phyloP scores from a whole-genome alignment of 306 rosid genomes.

The Senna tora region DNA sequence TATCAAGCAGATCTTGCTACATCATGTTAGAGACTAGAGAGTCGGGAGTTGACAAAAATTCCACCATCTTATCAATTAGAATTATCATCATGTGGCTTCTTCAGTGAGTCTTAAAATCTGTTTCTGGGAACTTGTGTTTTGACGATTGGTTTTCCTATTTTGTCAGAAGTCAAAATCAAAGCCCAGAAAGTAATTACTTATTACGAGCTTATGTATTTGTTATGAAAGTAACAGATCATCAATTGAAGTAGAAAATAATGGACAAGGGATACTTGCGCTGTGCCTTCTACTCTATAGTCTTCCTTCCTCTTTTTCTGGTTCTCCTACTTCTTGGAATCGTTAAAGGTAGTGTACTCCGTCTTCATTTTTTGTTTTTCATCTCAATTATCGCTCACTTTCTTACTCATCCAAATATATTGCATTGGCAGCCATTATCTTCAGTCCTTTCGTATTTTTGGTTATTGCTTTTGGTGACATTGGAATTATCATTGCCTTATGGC shows the following conservation, averaged over 20 bases:
- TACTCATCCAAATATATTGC: neutral
- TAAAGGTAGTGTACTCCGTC: conserved; percentile 19
- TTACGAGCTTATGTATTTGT: neutral
- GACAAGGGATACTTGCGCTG: conserved; percentile 16
- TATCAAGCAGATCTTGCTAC: too few species aligned
- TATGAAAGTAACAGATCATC: neutral
- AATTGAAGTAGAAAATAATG: conserved; percentile 23
- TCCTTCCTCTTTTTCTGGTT: conserved; percentile 30
- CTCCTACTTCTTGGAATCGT: conserved; percentile 34
- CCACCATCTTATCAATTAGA: neutral
- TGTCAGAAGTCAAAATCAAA: neutral
- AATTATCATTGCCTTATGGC: conserved; percentile 24
- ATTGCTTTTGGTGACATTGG: conserved; percentile 32
- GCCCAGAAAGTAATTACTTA: neutral
- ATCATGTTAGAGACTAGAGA: too few species aligned
- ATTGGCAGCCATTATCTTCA: conserved; percentile 6
- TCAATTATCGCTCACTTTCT: neutral
- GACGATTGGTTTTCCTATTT: neutral
- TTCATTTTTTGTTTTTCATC: neutral
- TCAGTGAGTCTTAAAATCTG: neutral
- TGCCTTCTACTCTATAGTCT: conserved; percentile 19
- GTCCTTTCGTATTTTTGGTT: conserved; percentile 34
- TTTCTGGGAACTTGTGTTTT: neutral
- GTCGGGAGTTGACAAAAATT: too few species aligned
- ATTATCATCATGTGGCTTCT: neutral